These are phyloP conservation scores for Aspergillus novoparasiticus DNA, from an alignment of 2,329 filamentous ascomycete species.

Conservation along the genomic window DNA sequence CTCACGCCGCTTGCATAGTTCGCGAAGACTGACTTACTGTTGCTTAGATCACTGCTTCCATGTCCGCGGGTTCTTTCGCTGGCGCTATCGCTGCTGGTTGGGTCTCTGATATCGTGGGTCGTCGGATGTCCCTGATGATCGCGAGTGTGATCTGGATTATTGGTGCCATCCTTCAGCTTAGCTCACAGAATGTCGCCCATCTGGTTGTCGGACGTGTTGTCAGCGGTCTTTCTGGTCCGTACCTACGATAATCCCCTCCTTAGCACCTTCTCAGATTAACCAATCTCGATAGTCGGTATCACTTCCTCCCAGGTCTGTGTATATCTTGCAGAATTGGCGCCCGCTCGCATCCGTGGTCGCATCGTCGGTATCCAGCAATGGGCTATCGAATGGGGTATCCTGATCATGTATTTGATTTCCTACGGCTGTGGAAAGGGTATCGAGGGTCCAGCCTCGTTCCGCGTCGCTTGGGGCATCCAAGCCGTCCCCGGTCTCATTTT, in stretches of 20 bases:
- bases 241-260: no score
- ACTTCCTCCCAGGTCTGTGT: conserved; percentile 49
- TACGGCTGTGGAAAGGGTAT: conserved; percentile 40
- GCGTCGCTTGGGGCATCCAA: conserved; percentile 66
- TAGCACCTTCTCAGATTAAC: background rate
- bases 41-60: conserved; percentile 67
- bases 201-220: conserved; percentile 55
- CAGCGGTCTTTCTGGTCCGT: conserved; percentile 35
- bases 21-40: background rate
- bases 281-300: conserved; percentile 36
- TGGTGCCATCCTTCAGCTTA: conserved; percentile 36
- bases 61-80: conserved; percentile 71
- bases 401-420: conserved; percentile 49
- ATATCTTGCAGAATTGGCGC: conserved; percentile 48
- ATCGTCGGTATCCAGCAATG: conserved; percentile 50
- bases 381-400: conserved; percentile 48
- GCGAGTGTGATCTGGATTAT: conserved; percentile 38
- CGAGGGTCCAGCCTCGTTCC: conserved; percentile 51
- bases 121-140: conserved; percentile 45
- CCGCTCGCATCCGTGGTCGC: conserved; percentile 44
- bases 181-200: conserved; percentile 34
- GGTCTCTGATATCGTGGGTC: conserved; percentile 39
- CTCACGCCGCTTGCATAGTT: background rate
- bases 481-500: conserved; percentile 62
- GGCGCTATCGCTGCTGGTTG: conserved; percentile 54